A percentile compares a stretch with the other conserved stretches of the same genome.
Conservation (phyloP, 2,329 filamentous ascomycete species). For the Cercospora janseana region DNA sequence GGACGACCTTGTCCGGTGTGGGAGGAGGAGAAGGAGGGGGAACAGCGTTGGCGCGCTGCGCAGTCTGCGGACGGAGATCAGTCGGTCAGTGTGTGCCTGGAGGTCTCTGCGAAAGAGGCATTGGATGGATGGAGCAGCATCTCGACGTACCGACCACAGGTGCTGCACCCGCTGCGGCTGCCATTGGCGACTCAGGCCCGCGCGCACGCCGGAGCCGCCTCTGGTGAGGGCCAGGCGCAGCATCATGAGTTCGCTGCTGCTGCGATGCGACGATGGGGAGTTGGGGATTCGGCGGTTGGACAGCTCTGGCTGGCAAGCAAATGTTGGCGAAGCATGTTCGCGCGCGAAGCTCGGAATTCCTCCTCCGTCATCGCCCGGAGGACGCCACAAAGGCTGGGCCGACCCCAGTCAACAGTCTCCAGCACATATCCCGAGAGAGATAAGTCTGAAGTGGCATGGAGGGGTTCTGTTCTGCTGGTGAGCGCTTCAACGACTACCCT, state of each 20-base stretch:
- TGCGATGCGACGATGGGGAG: conserved; percentile 4
- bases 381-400: too few relatives aligned
- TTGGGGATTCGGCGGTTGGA: background rate
- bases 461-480: too few relatives aligned
- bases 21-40: conserved; percentile 27
- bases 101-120: background rate
- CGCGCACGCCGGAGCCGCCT: conserved; percentile 18
- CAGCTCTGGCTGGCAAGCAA: conserved; percentile 3
- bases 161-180: conserved; percentile 17
- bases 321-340: too few relatives aligned
- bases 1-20: conserved; percentile 35
- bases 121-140: background rate
- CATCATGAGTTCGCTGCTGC: conserved; percentile 19
- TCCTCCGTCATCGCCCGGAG: too few relatives aligned
- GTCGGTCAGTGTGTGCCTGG: background rate
- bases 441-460: too few relatives aligned
- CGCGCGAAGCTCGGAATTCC: too few relatives aligned
- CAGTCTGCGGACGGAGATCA: background rate
- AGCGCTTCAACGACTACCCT: too few relatives aligned
- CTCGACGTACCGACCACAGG: conserved; percentile 2
- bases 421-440: too few relatives aligned
- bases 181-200: conserved; percentile 20
- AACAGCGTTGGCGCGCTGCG: conserved; percentile 36
- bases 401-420: too few relatives aligned
- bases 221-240: conserved; percentile 28